Percentiles rank a stretch among this genome's conserved stretches.
These are phyloP conservation scores for Melampsora larici-populina DNA, from an alignment of 1,284 basidiomycete species.

Conservation along the genomic window DNA sequence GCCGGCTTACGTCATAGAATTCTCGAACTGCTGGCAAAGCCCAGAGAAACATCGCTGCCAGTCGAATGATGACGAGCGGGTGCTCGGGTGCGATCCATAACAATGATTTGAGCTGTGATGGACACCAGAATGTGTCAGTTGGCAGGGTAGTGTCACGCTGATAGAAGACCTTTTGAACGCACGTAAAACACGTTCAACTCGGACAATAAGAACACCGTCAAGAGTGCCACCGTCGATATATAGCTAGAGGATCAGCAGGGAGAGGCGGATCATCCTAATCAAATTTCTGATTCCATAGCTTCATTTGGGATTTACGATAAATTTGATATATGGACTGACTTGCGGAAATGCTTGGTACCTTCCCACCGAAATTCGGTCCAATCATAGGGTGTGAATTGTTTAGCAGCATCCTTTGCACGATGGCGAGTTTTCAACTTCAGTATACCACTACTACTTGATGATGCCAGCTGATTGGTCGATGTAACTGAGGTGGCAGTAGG, in stretches of 20 bases:
- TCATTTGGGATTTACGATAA: no score
- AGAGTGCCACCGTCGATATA: slow-evolving; percentile 67
- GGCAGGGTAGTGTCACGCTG: not conserved
- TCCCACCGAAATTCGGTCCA: slow-evolving; percentile 84
- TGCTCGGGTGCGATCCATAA: slow-evolving; percentile 84
- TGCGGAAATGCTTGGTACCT: slow-evolving; percentile 68
- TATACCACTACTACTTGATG: slow-evolving; percentile 62
- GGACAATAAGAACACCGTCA: slow-evolving; percentile 73
- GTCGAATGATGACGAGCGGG: slow-evolving; percentile 69
- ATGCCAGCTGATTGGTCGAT: slow-evolving; percentile 64
- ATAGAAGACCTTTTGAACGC: slow-evolving; percentile 24
- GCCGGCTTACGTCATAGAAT: slow-evolving; percentile 62
- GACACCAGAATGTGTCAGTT: not conserved
- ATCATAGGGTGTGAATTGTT: slow-evolving; percentile 76
- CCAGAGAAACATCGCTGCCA: slow-evolving; percentile 72
- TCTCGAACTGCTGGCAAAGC: slow-evolving; percentile 67
- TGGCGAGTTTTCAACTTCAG: slow-evolving; percentile 66
- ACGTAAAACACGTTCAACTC: slow-evolving; percentile 62
- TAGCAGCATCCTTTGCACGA: slow-evolving; percentile 70
- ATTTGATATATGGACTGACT: no score
- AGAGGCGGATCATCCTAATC: no score
- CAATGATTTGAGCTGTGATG: slow-evolving; percentile 59
- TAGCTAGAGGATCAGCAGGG: slow-evolving; percentile 55
- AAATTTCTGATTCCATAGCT: no score
- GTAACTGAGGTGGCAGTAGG: slow-evolving; percentile 58